Conservation (phyloP, 2,329 filamentous ascomycete genomes). For the Graphiopsis chlorocephala region DNA sequence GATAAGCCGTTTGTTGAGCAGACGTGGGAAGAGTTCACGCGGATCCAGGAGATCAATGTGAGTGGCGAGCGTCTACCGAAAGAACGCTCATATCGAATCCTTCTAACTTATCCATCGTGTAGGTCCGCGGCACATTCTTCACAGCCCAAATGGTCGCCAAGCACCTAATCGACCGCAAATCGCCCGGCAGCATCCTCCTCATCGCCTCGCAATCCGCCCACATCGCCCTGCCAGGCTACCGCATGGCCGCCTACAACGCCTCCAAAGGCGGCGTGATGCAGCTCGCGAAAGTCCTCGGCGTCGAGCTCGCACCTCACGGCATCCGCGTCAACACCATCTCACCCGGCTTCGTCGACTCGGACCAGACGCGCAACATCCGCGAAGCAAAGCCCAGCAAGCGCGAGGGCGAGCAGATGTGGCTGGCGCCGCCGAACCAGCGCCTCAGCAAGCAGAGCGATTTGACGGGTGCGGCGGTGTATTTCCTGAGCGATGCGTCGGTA, state of each 20-base stretch:
- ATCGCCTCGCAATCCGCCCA: conserved; percentile 37
- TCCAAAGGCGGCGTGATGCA: conserved; percentile 28
- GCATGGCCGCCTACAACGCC: conserved; percentile 33
- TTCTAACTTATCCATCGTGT: not conserved
- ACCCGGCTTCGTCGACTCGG: conserved; percentile 28
- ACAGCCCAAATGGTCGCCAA: conserved; percentile 35
- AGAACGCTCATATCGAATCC: not conserved
- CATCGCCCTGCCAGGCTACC: conserved; percentile 32
- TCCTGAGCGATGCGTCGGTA: conserved; percentile 41
- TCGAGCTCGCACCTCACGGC: conserved; percentile 34
- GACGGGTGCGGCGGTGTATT: conserved; percentile 39
- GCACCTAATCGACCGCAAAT: conserved; percentile 34
- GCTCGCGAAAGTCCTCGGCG: conserved; percentile 30
- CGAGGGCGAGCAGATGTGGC: conserved; percentile 14
- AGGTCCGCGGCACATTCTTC: conserved; percentile 36
- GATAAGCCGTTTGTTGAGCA: conserved; percentile 33
- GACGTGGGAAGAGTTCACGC: conserved; percentile 30
- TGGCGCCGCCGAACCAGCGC: conserved; percentile 12
- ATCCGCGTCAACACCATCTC: conserved; percentile 30
- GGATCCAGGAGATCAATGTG: conserved; percentile 39
- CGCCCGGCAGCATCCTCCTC: conserved; percentile 36
- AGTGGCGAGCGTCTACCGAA: not conserved
- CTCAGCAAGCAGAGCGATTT: conserved; percentile 24
- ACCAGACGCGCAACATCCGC: conserved; percentile 24
- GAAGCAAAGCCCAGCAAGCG: conserved; percentile 16